Conservation (phyloP, 2,329 filamentous ascomycete genomes). For the Epichloe gansuensis region DNA sequence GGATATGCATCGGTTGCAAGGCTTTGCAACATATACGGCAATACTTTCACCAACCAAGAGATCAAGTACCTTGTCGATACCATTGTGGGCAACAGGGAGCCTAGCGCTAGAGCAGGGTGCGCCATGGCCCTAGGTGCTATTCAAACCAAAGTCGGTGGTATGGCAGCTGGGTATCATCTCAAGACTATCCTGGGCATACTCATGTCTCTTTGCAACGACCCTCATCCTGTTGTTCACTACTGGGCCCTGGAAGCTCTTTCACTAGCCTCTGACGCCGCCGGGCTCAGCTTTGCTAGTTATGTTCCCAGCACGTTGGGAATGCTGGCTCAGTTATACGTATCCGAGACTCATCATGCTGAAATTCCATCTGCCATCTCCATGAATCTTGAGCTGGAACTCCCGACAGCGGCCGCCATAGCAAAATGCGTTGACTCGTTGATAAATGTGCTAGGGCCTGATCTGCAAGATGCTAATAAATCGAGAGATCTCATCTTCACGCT, state of each 20-base stretch:
- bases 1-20: slow-evolving; percentile 77
- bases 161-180: slow-evolving; percentile 91
- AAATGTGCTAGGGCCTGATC: slow-evolving; percentile 87
- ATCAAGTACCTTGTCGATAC: slow-evolving; percentile 88
- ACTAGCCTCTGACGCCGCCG: slow-evolving; percentile 79
- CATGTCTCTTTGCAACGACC: slow-evolving; percentile 95
- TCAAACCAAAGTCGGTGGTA: slow-evolving; percentile 88
- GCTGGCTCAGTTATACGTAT: slow-evolving; percentile 83
- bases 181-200: slow-evolving; percentile 96
- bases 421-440: slow-evolving; percentile 90
- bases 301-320: slow-evolving; percentile 86
- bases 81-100: slow-evolving; percentile 87
- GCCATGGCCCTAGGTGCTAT: slow-evolving; percentile 89
- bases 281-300: slow-evolving; percentile 80
- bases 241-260: slow-evolving; percentile 88
- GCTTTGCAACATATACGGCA: slow-evolving; percentile 74
- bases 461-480: slow-evolving; percentile 87
- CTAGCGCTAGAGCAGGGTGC: slow-evolving; percentile 83
- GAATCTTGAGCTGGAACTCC: slow-evolving; percentile 76
- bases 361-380: slow-evolving; percentile 68
- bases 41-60: slow-evolving; percentile 75
- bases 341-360: slow-evolving; percentile 83
- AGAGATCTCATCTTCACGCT: slow-evolving; percentile 82
- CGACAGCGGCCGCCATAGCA: slow-evolving; percentile 70
- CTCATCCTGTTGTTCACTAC: slow-evolving; percentile 88